Evolutionary conservation across 495 filamentous ascomycete genomes (phyloP), one percentile per base, ranked within the genome.

Genomic region (Achaetomiella virescens): DNA sequence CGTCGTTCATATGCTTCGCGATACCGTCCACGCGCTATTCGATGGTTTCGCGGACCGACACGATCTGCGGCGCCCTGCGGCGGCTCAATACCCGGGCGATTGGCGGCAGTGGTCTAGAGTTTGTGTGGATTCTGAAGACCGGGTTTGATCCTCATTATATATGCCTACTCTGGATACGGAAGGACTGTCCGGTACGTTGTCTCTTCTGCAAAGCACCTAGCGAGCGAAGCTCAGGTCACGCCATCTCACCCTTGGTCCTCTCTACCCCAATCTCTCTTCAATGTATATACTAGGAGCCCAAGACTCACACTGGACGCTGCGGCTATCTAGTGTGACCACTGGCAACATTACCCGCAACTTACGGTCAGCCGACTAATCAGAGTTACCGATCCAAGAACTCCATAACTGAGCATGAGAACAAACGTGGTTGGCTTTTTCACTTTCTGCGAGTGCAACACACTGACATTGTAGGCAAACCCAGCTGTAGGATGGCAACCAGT

Each of bases 251-350:
- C 2, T 37, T 54, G 41, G 41, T 24, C 25, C 14, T 25, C 15
- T 36, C 14, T 1, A n/a, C n/a, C n/a, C n/a, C 51, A 1, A 37
- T 29, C 33, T 21, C 37, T 42, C 18, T 25, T 6, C 18, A 10
- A 6, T 54, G 52, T 54, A 54, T 54, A 27, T 31, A 45, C n/a
- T n/a, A n/a, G n/a, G n/a, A n/a, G 14, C 7, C 11, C 25, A 24
- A 36, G 42, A 12, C 3, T 41, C 37, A 25, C 15, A 25, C 14
- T 8, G 6, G 38, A 24, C 15, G 27, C 20, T 24, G 0, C 20
- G 36, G 49, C 27, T 42, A 21, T 15, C 36, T 7, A 31, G 9
- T 36, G 4, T 29, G 11, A 17, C 40, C 50, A 17, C 18, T n/a
- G 18, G 2, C 40, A 10, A 15, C 6, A 18, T 42, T 1, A 3